Base-by-base conservation (phyloP, 768 basidiomycete genomes). In the Peribolospora kevripleyi region DNA sequence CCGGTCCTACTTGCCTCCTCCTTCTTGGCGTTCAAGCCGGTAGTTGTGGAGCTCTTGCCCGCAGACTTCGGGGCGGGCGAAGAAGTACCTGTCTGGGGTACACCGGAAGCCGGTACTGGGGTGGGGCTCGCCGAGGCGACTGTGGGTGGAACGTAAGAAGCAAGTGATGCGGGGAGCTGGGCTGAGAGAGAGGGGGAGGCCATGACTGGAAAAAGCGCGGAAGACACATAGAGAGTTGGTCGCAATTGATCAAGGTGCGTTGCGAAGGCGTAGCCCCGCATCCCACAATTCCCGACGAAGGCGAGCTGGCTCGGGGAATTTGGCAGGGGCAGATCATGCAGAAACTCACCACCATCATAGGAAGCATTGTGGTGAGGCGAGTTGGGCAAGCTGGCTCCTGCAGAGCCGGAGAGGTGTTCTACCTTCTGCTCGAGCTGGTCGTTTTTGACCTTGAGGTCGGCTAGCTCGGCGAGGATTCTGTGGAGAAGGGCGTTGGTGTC, bases 381-480 rank as follows among this genome's bases (percentile, higher is more conserved):
- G 39, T 4, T 14, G 13, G 42, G 10, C 5, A 4, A 25, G 25
- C 7, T 3, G 45, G 43, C 42, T 52, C 41, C 48, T 9, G 51
- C 38, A 3, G 11, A 9, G 10, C 5, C 10, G 39, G 6, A 8
- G 39, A 48, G 9, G 9, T n/a, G 9, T 14, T 42, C 7, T 11
- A 61, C 58, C 54, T 59, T 62, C 13, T 54, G 42, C 50, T 61
- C 60, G 7, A 59, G 48, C 3, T 37, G 10, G 42, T 53, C 37
- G 38, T 62, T 58, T 36, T 54, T 58, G 10, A 54, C 54, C 45
- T 57, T 59, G 36, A 62, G 3, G 6, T 48, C 42, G 45, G 57
- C 50, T 0, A 62, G 55, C 42, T 62, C 60, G 11, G 14, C 10
- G 11, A 62, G 55, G 55, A 62, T 61, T n/a, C 56, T 55, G n/a